Base-by-base conservation (phyloP, 2,329 filamentous ascomycete genomes). In the Trichoderma sp. region DNA sequence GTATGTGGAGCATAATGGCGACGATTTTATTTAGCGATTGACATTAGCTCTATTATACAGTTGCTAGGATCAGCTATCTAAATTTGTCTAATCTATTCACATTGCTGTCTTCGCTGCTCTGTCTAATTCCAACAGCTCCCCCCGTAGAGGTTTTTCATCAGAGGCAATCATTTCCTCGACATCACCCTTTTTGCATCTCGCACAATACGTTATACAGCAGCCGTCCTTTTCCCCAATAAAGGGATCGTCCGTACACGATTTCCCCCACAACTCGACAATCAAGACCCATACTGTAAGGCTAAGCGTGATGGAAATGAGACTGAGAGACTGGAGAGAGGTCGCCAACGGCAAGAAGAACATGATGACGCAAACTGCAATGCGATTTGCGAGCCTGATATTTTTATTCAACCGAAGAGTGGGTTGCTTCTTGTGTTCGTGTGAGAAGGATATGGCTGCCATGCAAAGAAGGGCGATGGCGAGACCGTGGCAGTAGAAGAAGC, bases 401-500 rank as follows among this genome's bases (percentile, higher is more conserved):
- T 88, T 88, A 64, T 78, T 79, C 70, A 86, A 76, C 2, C 86
- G 85, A 33, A 83, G 81, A 6, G 81, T 81, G 2, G 82, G 77
- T 19, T 85, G 79, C 29, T 82, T 80, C 71, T 86, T 87, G 78
- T 90, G 88, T 47, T 83, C 79, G 74, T 91, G 88, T 14, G 81
- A 81, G 21, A 84, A 74, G 1, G 86, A 83, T 60, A 90, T 89
- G 64, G 85, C 71, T 10, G 78, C 80, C 84, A 89, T 89, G 72
- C 79, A 83, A 13, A 84, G 74, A 5, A 90, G 77, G 0, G 87
- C 82, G 16, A 88, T 78, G 29, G 85, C 87, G 2, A 90, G 81
- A 0, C 89, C 88, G n/a, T 81, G 83, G 76, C 88, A 90, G 76
- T 90, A 91, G 77, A 88, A 90, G 82, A 87, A 89, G 16, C 87